Evolutionary conservation across 192 early-diverging fungal species (phyloP), one percentile per base, ranked within the genome.

Genomic region (Coemansia sp.): DNA sequence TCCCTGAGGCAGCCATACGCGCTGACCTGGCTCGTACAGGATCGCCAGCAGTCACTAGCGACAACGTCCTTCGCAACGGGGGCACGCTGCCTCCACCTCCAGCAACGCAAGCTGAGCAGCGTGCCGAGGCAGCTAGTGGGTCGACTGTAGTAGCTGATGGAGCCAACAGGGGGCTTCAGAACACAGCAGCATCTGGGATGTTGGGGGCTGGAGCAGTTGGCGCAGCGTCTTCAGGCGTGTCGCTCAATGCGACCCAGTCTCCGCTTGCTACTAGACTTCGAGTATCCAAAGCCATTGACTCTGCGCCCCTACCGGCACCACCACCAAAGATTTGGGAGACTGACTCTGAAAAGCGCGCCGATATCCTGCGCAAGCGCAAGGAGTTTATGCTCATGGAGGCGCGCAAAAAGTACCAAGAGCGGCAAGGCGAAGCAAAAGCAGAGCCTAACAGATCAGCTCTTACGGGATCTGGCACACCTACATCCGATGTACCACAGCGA

Each of bases 11-110:
- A 20, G 88, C 92, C 32, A 91, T 95, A 55, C 82, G 87, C 18
- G 86, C 84, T 11, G 92, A 92, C 69, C 82, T 95, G 20, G 86
- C 89, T 61, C 88, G 89, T 34, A 93, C 92, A 13, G 92, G 93
- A n/a, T 92, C 90, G 11, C 90, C 92, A 20, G 89, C 91, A 50
- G 83, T 87, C 55, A 93, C 92, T 18, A 89, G 89, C 59, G 92
- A 95, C 64, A 92, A 93, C 71, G 90, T 91, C 47, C 78, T 93
- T 32, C 84, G 87, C 32, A 85, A 93, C 34, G 87, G 73, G 1
- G 78, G 78, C 29, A 67, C 73, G 20, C 70, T 80, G 30, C 78
- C 78, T 37, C 43, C 74, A 16, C 78, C 78, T 13, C 73, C 72
- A 8, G 64, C 71, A 38, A 67, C 67, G 13, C 64, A 60, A 3